phyloP scores from a whole-genome alignment of 73 alveolate species.

The Urostyla sp. region DNA sequence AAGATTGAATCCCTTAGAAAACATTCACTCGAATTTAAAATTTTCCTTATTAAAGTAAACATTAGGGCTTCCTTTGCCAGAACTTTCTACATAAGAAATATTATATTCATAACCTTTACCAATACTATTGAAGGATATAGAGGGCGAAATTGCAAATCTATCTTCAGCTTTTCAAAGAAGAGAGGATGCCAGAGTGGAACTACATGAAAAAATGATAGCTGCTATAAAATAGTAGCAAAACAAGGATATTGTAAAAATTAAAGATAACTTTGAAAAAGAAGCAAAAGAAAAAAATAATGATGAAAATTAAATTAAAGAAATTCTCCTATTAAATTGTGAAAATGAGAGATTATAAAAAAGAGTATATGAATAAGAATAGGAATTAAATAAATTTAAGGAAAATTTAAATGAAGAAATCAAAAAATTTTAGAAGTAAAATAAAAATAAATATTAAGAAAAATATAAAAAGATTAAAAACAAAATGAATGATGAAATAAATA shows the following conservation, averaged over 20 bases:
- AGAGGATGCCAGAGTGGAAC: no score
- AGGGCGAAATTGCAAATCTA: no score
- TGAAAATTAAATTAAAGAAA: neutral
- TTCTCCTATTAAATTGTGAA: conserved; percentile 19
- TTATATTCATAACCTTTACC: no score
- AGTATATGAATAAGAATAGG: conserved; percentile 18
- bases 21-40: no score
- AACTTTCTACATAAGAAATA: no score
- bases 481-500: conserved; percentile 17
- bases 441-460: neutral
- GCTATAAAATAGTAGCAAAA: conserved; percentile 17
- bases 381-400: conserved; percentile 12
- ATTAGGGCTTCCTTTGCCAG: no score
- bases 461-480: neutral
- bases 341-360: conserved; percentile 13
- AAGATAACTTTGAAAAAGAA: conserved; percentile 20
- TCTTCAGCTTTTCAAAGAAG: no score
- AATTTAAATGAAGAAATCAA: neutral
- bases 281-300: neutral
- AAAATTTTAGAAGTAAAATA: neutral
- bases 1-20: no score
- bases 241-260: neutral
- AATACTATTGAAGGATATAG: no score
- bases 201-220: conserved; percentile 31
- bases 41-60: no score